Base-by-base conservation (phyloP, 1,139 yeast genomes). In the Pichia sp. region DNA sequence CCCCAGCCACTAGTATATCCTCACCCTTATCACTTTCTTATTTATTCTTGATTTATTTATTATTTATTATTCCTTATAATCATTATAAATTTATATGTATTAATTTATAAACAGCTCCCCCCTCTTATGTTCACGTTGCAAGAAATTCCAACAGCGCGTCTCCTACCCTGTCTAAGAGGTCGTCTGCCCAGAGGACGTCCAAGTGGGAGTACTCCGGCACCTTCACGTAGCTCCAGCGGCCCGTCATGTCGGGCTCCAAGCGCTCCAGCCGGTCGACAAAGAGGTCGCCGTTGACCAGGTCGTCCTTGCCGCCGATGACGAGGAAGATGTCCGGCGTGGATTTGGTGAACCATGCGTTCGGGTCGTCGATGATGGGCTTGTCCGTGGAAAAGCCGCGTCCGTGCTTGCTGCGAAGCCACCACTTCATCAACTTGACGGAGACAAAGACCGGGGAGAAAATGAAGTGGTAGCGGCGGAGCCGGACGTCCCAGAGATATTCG, bases 361-460 rank as follows among this genome's bases (percentile, higher is more conserved):
- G 72, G 63, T 67, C 75, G 4, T 81, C 80, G 55, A 87, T 79
- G 31, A 80, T 80, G 4, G 88, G 77, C 45, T 81, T 78, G 0
- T 79, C 72, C 57, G 74, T 78, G 43, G 79, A 79, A 64, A 80
- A 78, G 0, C 84, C 85, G 42, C 57, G 58, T 4, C 67, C 67
- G 19, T 38, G 41, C 16, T 38, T 38, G 41, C 41, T 38, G 16
- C 80, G 77, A 10, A 85, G 73, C 97, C 98, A 93, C 97, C 97
- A 93, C 52, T 80, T 77, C 96, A 93, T 90, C 59, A 89, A 75
- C 62, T 84, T 82, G 2, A 90, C 77, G 31, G 95, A 85, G 10
- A 90, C 87, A 67, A 81, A 87, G 5, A 87, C 87, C 0, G 96
- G 96, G n/a, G 95, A 87, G 68, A 88, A 90, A 11, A 90, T 70